Evolutionary conservation across 2,329 filamentous ascomycete genomes (phyloP).

Genomic region (Lachnellula suecica): DNA sequence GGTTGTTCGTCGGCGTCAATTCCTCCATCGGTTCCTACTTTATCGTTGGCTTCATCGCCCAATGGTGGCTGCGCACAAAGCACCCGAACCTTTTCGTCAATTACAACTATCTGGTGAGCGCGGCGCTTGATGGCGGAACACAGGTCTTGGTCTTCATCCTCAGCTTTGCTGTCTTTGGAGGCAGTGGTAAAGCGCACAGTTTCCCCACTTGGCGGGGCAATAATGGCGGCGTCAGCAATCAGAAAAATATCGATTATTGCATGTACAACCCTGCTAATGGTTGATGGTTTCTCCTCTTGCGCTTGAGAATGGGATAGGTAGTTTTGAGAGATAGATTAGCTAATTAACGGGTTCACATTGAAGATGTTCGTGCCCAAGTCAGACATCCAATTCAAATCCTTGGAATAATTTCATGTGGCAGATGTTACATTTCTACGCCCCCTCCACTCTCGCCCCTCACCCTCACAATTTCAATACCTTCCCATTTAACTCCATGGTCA

Average conservation of each 20-base stretch:
- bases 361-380: too few relatives aligned
- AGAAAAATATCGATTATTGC: slow-evolving; percentile 20
- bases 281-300: neutral
- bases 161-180: slow-evolving; percentile 54
- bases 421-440: too few relatives aligned
- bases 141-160: slow-evolving; percentile 67
- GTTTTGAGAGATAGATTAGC: too few relatives aligned
- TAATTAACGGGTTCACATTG: too few relatives aligned
- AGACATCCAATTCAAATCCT: too few relatives aligned
- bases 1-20: slow-evolving; percentile 44
- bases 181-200: slow-evolving; percentile 20
- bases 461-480: too few relatives aligned
- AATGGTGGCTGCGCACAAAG: slow-evolving; percentile 46
- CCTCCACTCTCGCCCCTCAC: too few relatives aligned
- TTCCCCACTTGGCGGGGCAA: slow-evolving; percentile 29
- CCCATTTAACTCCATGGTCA: too few relatives aligned
- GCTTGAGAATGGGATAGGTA: neutral
- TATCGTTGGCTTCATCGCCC: slow-evolving; percentile 34
- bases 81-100: slow-evolving; percentile 73
- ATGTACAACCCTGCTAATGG: slow-evolving; percentile 21
- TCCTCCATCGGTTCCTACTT: slow-evolving; percentile 36
- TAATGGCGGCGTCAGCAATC: slow-evolving; percentile 10
- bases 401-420: too few relatives aligned
- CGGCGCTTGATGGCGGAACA: slow-evolving; percentile 68
- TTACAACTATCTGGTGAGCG: slow-evolving; percentile 76